Base-by-base conservation (phyloP, 2,329 filamentous ascomycete species). In the Periconia macrospinosa region DNA sequence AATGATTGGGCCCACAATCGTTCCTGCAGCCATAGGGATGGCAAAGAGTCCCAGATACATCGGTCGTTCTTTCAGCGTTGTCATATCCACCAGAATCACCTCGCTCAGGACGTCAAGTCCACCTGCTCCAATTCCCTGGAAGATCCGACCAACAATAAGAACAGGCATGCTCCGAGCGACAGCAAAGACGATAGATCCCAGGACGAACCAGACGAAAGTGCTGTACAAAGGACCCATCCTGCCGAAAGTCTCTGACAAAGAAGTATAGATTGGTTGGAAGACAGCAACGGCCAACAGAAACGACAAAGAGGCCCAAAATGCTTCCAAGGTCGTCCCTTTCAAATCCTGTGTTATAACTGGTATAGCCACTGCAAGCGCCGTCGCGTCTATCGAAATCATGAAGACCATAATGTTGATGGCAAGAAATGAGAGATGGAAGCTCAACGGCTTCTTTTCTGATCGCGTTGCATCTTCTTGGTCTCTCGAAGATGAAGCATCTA, bases 261-360 rank as follows among this genome's bases (percentile, higher is more conserved):
- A 67, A 37, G 61, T 63, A 62, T 68, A 71, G 42, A 72, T 50
- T 6, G 71, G 70, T 13, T 61, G 62, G 3, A 60, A 55, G 15
- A 69, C 60, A 43, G 53, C 57, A 1, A 58, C 55, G 27, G 58
- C 57, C 23, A 69, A 62, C 23, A 67, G 43, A 44, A 62, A 68
- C 41, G 57, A 48, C 1, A 62, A 57, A n/a, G 88, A 88, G 55
- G 91, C 87, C 89, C 88, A 91, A 40, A 85, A 68, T 8, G 62
- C 50, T 52, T 60, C 47, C 13, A 60, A 44, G 1, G 48, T 60
- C 9, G 58, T 60, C 30, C n/a, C n/a, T n/a, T n/a, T n/a, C n/a
- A n/a, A n/a, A n/a, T n/a, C n/a, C n/a, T n/a, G n/a, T n/a, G n/a
- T n/a, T n/a, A n/a, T n/a, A n/a, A n/a, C n/a, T n/a, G n/a, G n/a